Percentiles rank a stretch among this genome's conserved stretches.
Conservation (phyloP, 106 monocot species). For the Dendrobium catenatum region DNA sequence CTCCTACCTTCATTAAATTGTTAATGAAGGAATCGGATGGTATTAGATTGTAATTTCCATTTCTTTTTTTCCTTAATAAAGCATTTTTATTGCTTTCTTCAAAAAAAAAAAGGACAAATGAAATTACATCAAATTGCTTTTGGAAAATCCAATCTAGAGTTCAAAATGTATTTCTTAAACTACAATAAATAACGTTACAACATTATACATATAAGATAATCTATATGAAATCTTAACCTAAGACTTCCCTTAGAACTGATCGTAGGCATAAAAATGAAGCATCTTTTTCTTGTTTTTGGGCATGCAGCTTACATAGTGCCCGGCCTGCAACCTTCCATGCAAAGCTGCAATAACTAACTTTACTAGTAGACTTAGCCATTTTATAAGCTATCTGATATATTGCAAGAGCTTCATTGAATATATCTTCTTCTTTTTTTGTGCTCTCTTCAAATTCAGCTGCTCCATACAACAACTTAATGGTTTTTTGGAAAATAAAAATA, state of each 20-base stretch:
- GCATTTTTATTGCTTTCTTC: too few relatives aligned
- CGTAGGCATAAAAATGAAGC: slow-evolving; percentile 16
- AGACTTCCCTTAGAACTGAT: slow-evolving; percentile 28
- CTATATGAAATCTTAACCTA: not conserved
- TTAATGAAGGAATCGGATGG: too few relatives aligned
- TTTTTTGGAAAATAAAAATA: not conserved
- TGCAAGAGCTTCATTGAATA: slow-evolving; percentile 50
- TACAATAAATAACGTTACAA: too few relatives aligned
- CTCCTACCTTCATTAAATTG: too few relatives aligned
- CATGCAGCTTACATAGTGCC: slow-evolving; percentile 33
- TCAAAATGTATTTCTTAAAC: too few relatives aligned
- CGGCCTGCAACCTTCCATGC: slow-evolving; percentile 57
- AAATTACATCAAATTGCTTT: too few relatives aligned
- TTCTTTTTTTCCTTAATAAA: too few relatives aligned
- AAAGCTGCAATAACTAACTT: slow-evolving; percentile 33
- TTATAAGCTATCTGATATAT: slow-evolving; percentile 52
- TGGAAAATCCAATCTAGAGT: too few relatives aligned
- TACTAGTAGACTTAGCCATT: slow-evolving; percentile 12
- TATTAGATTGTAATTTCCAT: too few relatives aligned
- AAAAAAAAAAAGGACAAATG: too few relatives aligned
- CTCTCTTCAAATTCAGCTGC: slow-evolving; percentile 39
- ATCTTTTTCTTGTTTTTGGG: slow-evolving; percentile 13
- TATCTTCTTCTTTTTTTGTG: slow-evolving; percentile 12
- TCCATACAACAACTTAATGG: slow-evolving; percentile 42
- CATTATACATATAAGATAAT: too few relatives aligned